Evolutionary conservation across 441 rosid species (phyloP), one percentile per base, ranked within the genome.

Genomic region (Monsonia emarginata): DNA sequence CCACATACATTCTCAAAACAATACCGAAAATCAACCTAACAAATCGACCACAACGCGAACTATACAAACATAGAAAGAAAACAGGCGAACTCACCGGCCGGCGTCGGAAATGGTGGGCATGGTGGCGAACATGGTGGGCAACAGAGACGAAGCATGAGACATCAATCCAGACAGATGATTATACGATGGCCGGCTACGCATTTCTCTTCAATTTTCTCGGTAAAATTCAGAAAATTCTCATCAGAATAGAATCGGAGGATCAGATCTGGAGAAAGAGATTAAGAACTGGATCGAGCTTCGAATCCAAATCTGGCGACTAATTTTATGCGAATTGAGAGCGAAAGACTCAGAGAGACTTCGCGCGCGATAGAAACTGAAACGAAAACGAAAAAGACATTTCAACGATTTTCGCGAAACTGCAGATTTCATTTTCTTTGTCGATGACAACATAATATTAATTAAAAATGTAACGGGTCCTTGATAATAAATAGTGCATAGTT

Each of bases 21-120:
- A 25, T 27, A 16, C 3, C 5, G 2, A 66, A 71, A 9, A 58
- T 14, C 31, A 0, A 46, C 8, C 11, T 1, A 22, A 44, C 40
- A 25, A 52, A 6, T 3, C 22, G 24, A 16, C 48, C 48, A 4
- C 18, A 11, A 0, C 44, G 8, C 3, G 26, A n/a, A 61, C 32
- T 63, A 63, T 4, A 1, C 19, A n/a, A 10, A 13, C n/a, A 16
- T 19, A 50, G 52, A 34, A 31, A 3, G n/a, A 1, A 11, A 14
- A 31, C 0, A 10, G 18, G 8, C 22, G 18, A 70, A 74, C 74
- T 70, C 63, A 92, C 98, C 96, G 84, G 77, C 94, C 93, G 5
- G 96, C 95, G 6, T 89, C 93, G 64, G 89, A 89, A 65, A 88
- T 72, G 36, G 98, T 75, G 72, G 95, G 91, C 74, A 86, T 84